Conservation (phyloP, 2,329 filamentous ascomycete species). For the Colletotrichum orbiculare region DNA sequence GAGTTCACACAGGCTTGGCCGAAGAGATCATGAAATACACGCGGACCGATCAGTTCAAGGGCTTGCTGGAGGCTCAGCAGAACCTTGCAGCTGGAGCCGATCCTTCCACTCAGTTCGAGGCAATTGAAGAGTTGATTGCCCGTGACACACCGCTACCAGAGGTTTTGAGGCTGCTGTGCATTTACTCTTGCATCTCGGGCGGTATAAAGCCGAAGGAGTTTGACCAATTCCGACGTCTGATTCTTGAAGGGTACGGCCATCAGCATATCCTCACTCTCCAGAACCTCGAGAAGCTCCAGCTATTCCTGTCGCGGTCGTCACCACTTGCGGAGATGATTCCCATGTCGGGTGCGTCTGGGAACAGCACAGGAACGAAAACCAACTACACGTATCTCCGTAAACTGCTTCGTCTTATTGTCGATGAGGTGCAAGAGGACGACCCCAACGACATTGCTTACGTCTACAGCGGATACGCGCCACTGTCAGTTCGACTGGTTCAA, state of each 20-base stretch:
- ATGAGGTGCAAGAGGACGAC: conserved; percentile 95
- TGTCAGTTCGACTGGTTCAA: conserved; percentile 91
- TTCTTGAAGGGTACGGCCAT: conserved; percentile 93
- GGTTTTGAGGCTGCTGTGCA: conserved; percentile 85
- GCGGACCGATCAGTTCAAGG: conserved; percentile 87
- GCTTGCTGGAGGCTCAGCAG: conserved; percentile 92
- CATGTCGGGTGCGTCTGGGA: conserved; percentile 71
- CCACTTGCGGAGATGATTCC: conserved; percentile 85
- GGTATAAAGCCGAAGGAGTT: conserved; percentile 90
- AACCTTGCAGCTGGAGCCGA: conserved; percentile 93
- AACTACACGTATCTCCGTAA: conserved; percentile 93
- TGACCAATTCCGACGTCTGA: conserved; percentile 87
- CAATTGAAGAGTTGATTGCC: conserved; percentile 93
- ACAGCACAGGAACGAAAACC: conserved; percentile 77
- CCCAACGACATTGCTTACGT: conserved; percentile 98
- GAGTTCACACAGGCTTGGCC: conserved; percentile 89
- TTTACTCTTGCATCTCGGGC: conserved; percentile 90
- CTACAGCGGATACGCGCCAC: conserved; percentile 94
- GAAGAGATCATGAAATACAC: conserved; percentile 97
- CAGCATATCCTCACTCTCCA: conserved; percentile 93
- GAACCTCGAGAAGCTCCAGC: conserved; percentile 87
- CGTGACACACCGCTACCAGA: conserved; percentile 84
- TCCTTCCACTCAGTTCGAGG: conserved; percentile 87
- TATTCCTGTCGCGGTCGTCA: conserved; percentile 82
- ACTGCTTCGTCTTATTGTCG: conserved; percentile 87